A percentile compares a stretch with the other conserved stretches of the same genome.
These are phyloP conservation scores for Umbellularia californica DNA, from an alignment of 164 flowering plant species.

Conservation along the genomic window DNA sequence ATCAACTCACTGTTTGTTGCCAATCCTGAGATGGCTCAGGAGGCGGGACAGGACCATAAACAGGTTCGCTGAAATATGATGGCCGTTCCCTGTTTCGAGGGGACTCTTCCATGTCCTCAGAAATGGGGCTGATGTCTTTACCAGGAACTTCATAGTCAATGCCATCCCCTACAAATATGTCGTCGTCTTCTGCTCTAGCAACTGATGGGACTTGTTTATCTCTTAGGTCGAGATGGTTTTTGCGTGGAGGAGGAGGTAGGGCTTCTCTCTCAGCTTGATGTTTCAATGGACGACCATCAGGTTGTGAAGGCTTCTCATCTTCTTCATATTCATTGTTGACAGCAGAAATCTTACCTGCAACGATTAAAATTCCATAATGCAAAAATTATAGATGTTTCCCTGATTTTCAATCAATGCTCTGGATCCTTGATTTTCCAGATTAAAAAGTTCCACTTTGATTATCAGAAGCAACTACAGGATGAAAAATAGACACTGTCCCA, in stretches of 20 bases:
- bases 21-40: conserved; percentile 62
- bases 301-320: conserved; percentile 49
- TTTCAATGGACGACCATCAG: conserved; percentile 37
- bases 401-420: neutral
- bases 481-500: neutral
- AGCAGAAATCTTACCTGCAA: conserved; percentile 49
- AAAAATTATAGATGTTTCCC: neutral
- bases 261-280: conserved; percentile 43
- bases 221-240: conserved; percentile 34
- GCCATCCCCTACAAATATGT: conserved; percentile 93
- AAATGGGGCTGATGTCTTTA: conserved; percentile 74
- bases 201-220: conserved; percentile 52
- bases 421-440: neutral
- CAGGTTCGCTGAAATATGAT: conserved; percentile 75
- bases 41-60: conserved; percentile 85
- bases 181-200: conserved; percentile 73
- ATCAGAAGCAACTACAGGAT: neutral
- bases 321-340: conserved; percentile 51
- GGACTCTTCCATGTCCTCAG: conserved; percentile 98
- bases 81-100: conserved; percentile 66
- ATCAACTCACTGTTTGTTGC: conserved; percentile 65
- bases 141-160: conserved; percentile 65
- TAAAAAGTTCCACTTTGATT: too few relatives aligned
- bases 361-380: neutral
- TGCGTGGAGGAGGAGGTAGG: conserved; percentile 46